Percentiles rank a stretch among this genome's conserved stretches.
Evolutionary conservation across 495 filamentous ascomycete species (phyloP).

Genomic region (Tetracladium setigerum): DNA sequence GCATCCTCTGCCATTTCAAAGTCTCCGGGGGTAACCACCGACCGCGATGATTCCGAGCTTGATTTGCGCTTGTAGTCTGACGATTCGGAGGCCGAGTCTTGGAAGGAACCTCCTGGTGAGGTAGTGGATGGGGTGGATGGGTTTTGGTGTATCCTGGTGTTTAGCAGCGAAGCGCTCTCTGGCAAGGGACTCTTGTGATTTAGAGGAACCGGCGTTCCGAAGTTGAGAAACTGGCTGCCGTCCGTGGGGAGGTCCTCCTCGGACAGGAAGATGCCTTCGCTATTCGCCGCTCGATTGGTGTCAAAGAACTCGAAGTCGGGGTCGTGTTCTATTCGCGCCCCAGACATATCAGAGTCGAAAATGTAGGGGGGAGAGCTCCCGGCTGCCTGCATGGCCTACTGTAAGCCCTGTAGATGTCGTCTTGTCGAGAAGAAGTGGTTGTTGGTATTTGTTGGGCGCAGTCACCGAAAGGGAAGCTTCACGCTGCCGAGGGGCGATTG

Average conservation of each 20-base stretch:
- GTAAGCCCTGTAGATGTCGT: neutral
- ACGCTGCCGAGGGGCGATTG: too few species aligned
- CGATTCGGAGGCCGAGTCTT: slow-evolving; percentile 39
- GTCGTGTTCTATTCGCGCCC: slow-evolving; percentile 22
- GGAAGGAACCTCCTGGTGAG: slow-evolving; percentile 35
- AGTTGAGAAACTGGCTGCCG: slow-evolving; percentile 9
- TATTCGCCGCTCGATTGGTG: slow-evolving; percentile 12
- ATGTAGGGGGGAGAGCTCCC: slow-evolving; percentile 23
- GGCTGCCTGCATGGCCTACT: slow-evolving; percentile 21
- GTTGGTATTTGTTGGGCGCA: too few species aligned
- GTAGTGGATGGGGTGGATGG: slow-evolving; percentile 21
- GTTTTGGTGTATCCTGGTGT: slow-evolving; percentile 15
- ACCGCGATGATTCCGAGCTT: slow-evolving; percentile 36
- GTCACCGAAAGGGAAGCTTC: too few species aligned
- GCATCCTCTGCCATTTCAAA: slow-evolving; percentile 21
- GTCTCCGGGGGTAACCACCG: slow-evolving; percentile 22
- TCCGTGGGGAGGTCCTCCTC: slow-evolving; percentile 19
- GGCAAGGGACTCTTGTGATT: slow-evolving; percentile 11
- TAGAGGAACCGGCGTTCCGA: slow-evolving; percentile 10
- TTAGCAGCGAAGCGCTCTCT: slow-evolving; percentile 18
- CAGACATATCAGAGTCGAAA: slow-evolving; percentile 26
- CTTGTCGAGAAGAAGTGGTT: too few species aligned
- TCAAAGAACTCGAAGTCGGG: slow-evolving; percentile 34
- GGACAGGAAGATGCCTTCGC: slow-evolving; percentile 14
- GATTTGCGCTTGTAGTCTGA: slow-evolving; percentile 37